Conservation (phyloP, 495 filamentous ascomycete species). For the Trichoderma erinaceum region DNA sequence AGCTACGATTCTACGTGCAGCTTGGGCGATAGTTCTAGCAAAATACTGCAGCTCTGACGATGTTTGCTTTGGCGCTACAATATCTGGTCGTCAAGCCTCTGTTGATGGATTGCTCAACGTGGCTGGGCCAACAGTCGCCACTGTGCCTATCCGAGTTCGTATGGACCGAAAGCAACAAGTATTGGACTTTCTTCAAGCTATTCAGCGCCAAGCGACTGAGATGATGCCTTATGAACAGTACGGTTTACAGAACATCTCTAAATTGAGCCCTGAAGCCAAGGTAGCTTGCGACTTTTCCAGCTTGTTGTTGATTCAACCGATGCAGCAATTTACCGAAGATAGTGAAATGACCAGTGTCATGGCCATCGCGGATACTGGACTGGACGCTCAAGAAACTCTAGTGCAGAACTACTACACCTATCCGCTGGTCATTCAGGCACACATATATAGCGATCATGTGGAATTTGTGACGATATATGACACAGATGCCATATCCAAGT, state of each 20-base stretch:
- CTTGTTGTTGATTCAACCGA: constrained; percentile 11
- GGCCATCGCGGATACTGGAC: neutral
- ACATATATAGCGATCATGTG: neutral
- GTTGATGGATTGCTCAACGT: constrained; percentile 44
- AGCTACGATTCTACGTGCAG: constrained; percentile 41
- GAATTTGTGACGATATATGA: neutral
- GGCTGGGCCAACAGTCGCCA: constrained; percentile 50
- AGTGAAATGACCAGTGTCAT: neutral
- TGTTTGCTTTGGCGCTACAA: constrained; percentile 42
- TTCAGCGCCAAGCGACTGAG: constrained; percentile 32
- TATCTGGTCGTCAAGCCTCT: constrained; percentile 42
- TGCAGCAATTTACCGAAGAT: neutral
- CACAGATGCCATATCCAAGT: neutral
- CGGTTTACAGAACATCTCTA: constrained; percentile 38
- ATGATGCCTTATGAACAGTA: constrained; percentile 41
- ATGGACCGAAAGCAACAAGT: constrained; percentile 18
- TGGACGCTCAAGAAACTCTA: neutral
- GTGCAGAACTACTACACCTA: neutral
- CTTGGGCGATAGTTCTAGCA: constrained; percentile 34
- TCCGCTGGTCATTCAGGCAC: neutral
- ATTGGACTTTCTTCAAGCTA: constrained; percentile 16
- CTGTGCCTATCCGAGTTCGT: constrained; percentile 45
- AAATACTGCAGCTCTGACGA: constrained; percentile 33
- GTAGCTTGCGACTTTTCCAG: neutral
- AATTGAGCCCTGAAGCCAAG: neutral